Evolutionary conservation across 2,329 filamentous ascomycete genomes (phyloP), one percentile per base, ranked within the genome.

Genomic region (Stagonosporopsis rhizophila): DNA sequence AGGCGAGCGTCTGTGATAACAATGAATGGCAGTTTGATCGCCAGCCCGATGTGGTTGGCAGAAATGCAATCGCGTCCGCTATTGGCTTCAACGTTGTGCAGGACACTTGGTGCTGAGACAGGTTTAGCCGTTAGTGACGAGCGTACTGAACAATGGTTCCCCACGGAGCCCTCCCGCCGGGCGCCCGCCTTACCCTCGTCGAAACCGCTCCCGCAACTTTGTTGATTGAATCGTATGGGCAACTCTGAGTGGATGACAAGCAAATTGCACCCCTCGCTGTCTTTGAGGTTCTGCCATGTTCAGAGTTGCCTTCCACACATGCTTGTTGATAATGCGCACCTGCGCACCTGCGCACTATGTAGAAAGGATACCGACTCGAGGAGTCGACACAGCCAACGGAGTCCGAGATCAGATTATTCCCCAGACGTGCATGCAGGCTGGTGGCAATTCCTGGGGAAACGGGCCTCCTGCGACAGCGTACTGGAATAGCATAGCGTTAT

Each of bases 101-200:
- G 32, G n/a, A 32, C 23, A 39, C 32, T 50, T 40, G 22, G 19
- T 30, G 38, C n/a, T 50, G 47, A 56, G 42, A 51, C 53, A 35
- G 15, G 25, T 41, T 50, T 41, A 37, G 14, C 46, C 52, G 28
- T 42, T 51, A 56, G 53, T 37, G 42, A 49, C 41, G 41, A 42
- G 39, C 35, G 35, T 25, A 39, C 44, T 32, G 45, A 49, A 51
- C 41, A 51, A 46, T 25, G 6, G 41, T 46, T 50, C 38, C 48
- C 41, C 34, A 25, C 40, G 34, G 45, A 49, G 23, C 40, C 12
- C 35, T 50, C 41, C 52, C 46, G 47, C 23, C 41, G 14, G 37
- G 32, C 14, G 41, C 15, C 35, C 46, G 19, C 35, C 22, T 46
- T 30, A 39, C 34, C 28, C 25, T 35, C n/a, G 17, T 27, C 32